Percentiles rank a stretch among this genome's conserved stretches.
phyloP scores from a whole-genome alignment of 768 basidiomycete species.

The Termitomyces heimii region DNA sequence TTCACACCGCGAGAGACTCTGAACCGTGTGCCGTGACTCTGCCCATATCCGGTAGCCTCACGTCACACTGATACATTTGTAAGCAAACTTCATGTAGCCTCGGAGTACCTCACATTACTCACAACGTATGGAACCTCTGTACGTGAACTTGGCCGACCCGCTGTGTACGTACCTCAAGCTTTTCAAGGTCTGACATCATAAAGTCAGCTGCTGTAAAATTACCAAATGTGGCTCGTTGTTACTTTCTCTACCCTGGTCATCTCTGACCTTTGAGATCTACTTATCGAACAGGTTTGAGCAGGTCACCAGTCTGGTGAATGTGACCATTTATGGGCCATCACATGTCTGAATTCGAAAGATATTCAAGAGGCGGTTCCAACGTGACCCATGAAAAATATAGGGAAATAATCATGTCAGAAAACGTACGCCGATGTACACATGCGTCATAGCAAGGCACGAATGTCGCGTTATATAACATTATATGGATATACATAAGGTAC shows the following conservation, averaged over 20 bases:
- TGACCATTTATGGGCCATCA: conserved; percentile 4
- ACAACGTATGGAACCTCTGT: too few relatives aligned
- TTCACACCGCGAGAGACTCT: too few relatives aligned
- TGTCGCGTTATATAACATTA: conserved; percentile 9
- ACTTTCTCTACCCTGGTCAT: neutral
- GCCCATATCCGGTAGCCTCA: too few relatives aligned
- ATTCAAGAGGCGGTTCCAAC: neutral
- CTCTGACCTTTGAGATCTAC: too few relatives aligned
- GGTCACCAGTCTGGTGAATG: conserved; percentile 2
- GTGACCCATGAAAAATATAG: neutral
- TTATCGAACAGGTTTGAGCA: neutral
- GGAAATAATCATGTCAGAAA: neutral
- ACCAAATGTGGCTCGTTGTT: neutral
- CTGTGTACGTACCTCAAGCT: neutral
- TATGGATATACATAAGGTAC: conserved; percentile 13
- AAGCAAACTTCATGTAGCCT: neutral
- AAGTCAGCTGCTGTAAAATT: neutral
- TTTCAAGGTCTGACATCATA: neutral
- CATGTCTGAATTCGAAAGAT: neutral
- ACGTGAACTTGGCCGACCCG: neutral
- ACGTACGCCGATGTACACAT: neutral
- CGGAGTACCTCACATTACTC: neutral
- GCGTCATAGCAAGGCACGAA: conserved; percentile 15
- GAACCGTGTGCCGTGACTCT: too few relatives aligned
- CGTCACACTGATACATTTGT: too few relatives aligned